These are phyloP conservation scores for Chalciporus sp. DNA, from an alignment of 1,284 basidiomycete species.

Conservation along the genomic window DNA sequence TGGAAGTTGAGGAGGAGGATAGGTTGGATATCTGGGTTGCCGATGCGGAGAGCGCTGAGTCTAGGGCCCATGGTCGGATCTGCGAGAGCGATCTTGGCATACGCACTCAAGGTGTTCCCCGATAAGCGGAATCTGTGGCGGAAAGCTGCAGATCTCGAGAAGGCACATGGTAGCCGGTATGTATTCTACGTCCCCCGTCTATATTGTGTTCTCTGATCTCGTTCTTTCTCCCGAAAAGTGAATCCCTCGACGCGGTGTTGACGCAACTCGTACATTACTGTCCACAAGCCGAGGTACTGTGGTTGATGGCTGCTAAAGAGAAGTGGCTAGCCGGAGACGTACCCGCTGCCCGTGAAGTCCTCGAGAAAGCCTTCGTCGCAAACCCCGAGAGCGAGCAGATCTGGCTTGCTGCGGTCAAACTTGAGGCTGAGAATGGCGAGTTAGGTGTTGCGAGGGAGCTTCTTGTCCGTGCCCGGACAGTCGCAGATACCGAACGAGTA, in stretches of 20 bases:
- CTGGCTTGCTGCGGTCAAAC: constrained; percentile 95
- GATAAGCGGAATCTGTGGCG: constrained; percentile 85
- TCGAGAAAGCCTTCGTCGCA: constrained; percentile 89
- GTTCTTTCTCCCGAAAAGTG: constrained; percentile 41
- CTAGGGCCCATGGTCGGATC: constrained; percentile 78
- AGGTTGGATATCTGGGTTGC: constrained; percentile 87
- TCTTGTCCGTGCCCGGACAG: constrained; percentile 83
- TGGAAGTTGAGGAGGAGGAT: constrained; percentile 96
- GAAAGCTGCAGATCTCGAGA: constrained; percentile 90
- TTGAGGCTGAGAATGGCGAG: constrained; percentile 94
- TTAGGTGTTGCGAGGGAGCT: constrained; percentile 84
- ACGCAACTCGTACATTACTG: constrained; percentile 85
- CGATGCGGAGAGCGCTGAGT: constrained; percentile 85
- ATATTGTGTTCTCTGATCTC: not conserved
- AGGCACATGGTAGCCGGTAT: constrained; percentile 80
- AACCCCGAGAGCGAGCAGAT: constrained; percentile 97
- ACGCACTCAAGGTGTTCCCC: constrained; percentile 90
- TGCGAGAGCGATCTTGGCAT: constrained; percentile 86
- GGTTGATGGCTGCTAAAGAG: constrained; percentile 97
- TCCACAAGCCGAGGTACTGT: constrained; percentile 93
- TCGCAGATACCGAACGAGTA: constrained; percentile 90
- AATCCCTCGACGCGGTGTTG: constrained; percentile 83
- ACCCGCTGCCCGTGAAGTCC: constrained; percentile 81
- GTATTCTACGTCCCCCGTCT: constrained; percentile 19
- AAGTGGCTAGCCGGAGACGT: constrained; percentile 91